Percentiles rank a stretch among this genome's conserved stretches.
These are phyloP conservation scores for Fusarium sp. DNA, from an alignment of 2,329 filamentous ascomycete species.

Conservation along the genomic window DNA sequence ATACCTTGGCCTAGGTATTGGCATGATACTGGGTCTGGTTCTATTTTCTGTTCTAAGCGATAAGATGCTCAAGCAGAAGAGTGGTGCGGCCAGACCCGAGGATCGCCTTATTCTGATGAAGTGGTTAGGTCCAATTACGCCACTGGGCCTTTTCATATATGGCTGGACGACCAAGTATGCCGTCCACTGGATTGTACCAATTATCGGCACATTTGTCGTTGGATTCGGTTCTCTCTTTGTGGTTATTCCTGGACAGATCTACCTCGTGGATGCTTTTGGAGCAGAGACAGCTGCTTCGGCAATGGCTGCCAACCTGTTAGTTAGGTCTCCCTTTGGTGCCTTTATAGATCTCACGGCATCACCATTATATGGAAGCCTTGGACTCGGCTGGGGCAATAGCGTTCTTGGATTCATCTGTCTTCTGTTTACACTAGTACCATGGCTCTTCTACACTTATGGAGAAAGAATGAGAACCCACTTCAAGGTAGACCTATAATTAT, in stretches of 20 bases:
- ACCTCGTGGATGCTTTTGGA: slow-evolving; percentile 46
- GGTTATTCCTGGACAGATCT: slow-evolving; percentile 49
- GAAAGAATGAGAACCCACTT: slow-evolving; percentile 31
- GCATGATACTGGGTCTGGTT: slow-evolving; percentile 46
- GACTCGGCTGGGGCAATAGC: slow-evolving; percentile 38
- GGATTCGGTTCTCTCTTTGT: slow-evolving; percentile 57
- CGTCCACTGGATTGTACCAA: slow-evolving; percentile 69
- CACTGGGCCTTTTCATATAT: slow-evolving; percentile 67
- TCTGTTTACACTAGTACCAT: slow-evolving; percentile 34
- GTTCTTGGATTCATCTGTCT: slow-evolving; percentile 32
- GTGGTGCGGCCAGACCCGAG: slow-evolving; percentile 53
- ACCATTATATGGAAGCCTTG: slow-evolving; percentile 21
- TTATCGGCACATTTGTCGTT: slow-evolving; percentile 66
- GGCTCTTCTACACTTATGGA: slow-evolving; percentile 32
- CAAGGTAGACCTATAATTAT: slow-evolving; percentile 14
- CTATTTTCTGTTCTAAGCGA: slow-evolving; percentile 32
- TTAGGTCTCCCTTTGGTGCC: slow-evolving; percentile 51
- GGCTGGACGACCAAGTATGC: slow-evolving; percentile 67
- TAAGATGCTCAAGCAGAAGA: slow-evolving; percentile 19
- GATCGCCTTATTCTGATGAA: slow-evolving; percentile 67
- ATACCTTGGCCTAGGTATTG: slow-evolving; percentile 64
- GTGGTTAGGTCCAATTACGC: slow-evolving; percentile 64
- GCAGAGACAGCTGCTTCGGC: slow-evolving; percentile 43
- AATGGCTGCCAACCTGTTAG: slow-evolving; percentile 40
- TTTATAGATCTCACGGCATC: slow-evolving; percentile 29